phyloP scores from a whole-genome alignment of 495 filamentous ascomycete genomes.

The Hypoxylon rickii region DNA sequence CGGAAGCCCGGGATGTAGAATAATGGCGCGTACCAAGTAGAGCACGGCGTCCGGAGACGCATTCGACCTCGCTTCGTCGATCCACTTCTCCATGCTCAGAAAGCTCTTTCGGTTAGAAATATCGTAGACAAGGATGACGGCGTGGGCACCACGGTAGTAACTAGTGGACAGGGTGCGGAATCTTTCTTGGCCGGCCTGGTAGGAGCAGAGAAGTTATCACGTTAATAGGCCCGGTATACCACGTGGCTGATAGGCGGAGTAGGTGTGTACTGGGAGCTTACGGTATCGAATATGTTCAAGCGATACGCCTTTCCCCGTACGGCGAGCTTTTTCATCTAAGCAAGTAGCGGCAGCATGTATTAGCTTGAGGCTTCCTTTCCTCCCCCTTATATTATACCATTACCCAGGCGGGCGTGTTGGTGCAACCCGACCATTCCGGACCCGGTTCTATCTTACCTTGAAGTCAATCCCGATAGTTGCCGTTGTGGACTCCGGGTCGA shows the following conservation, averaged over 20 bases:
- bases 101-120: conserved; percentile 60
- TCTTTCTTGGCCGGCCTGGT: conserved; percentile 58
- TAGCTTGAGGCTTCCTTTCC: not conserved
- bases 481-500: conserved; percentile 59
- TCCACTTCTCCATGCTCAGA: conserved; percentile 62
- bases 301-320: conserved; percentile 60
- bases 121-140: conserved; percentile 64
- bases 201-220: not conserved
- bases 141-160: conserved; percentile 66
- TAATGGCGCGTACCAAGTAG: conserved; percentile 55
- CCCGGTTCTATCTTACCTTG: conserved; percentile 46
- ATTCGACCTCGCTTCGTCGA: conserved; percentile 59
- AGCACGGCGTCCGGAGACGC: conserved; percentile 56
- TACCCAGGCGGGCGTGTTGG: no score
- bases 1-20: no score
- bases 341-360: not conserved
- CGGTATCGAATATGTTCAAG: conserved; percentile 63
- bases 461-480: conserved; percentile 67
- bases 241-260: not conserved
- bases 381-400: not conserved
- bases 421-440: no score
- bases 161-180: conserved; percentile 64
- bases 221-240: no score
- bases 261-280: conserved; percentile 34
- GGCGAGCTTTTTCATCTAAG: conserved; percentile 51